Percentiles rank a stretch among this genome's conserved stretches.
phyloP scores from a whole-genome alignment of 192 early-diverging fungal species.

The Linnemannia zychae region DNA sequence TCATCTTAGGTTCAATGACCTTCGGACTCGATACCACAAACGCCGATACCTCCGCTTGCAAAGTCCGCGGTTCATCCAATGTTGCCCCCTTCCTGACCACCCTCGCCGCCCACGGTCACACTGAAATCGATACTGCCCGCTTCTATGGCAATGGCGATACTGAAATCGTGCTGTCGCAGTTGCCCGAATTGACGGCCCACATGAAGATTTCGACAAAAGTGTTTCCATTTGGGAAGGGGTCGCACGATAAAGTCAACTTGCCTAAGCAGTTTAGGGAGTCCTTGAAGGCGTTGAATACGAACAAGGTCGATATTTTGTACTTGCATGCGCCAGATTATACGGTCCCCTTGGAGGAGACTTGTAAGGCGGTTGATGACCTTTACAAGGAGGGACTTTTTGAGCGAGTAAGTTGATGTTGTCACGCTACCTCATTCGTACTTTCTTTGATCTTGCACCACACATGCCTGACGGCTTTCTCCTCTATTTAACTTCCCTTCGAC shows the following conservation, averaged over 20 bases:
- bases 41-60: slow-evolving; percentile 38
- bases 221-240: slow-evolving; percentile 61
- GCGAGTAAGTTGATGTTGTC: slow-evolving; percentile 25
- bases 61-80: neutral
- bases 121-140: slow-evolving; percentile 35
- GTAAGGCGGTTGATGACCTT: slow-evolving; percentile 67
- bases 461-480: too few relatives aligned
- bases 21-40: slow-evolving; percentile 17
- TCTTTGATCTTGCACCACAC: too few relatives aligned
- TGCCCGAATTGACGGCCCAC: slow-evolving; percentile 9
- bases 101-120: neutral
- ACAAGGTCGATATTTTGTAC: slow-evolving; percentile 72
- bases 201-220: slow-evolving; percentile 68
- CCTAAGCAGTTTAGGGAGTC: slow-evolving; percentile 32
- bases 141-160: slow-evolving; percentile 64
- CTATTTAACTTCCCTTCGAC: neutral
- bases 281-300: slow-evolving; percentile 58
- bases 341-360: slow-evolving; percentile 63
- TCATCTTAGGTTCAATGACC: slow-evolving; percentile 24
- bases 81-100: neutral
- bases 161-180: slow-evolving; percentile 19
- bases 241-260: slow-evolving; percentile 59
- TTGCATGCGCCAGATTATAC: slow-evolving; percentile 72
- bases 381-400: slow-evolving; percentile 65
- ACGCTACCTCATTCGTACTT: too few relatives aligned